Evolutionary conservation across 2,329 filamentous ascomycete genomes (phyloP), one percentile per base, ranked within the genome.

Genomic region (Reticulascus tulasneorum): DNA sequence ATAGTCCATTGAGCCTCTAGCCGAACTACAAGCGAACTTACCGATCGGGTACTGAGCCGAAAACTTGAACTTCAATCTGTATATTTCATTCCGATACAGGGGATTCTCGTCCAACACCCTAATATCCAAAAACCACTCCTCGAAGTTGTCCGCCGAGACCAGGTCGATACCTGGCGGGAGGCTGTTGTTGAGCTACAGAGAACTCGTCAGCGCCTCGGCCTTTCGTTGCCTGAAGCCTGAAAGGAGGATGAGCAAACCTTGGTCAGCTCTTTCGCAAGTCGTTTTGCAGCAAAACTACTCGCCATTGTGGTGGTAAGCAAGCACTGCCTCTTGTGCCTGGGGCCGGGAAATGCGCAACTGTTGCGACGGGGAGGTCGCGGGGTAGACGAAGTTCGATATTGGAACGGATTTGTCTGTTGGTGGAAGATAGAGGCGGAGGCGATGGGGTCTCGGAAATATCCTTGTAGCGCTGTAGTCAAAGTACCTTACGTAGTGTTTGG

Each of bases 111-210:
- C 93, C 25, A 97, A 76, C 34, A 98, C 91, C 48, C 76, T 70
- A 35, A 98, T 94, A 58, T 98, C 94, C 65, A 97, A 81, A 33
- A 82, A 71, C 94, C 93, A 98, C 66, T 93, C 84, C 54, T 87
- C 76, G 34, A 95, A 81, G 58, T 89, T 83, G 29, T 94, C 86
- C 38, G 87, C 82, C 30, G 82, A 78, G 41, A 94, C 80, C 31
- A 97, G 78, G 31, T 77, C 72, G 60, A 98, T 95, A 35, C 80
- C 79, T 13, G 79, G 78, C 25, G 81, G 79, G 24, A 82, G 56
- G 42, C 68, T 71, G 34, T 62, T 61, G 44, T 66, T 71, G 31
- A 46, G 44, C 44, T 46, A 16, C 7, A n/a, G 2, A 9, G 11
- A 8, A 11, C 23, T 19, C 11, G 34, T 46, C 32, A 46, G 37